These are phyloP conservation scores for Cyclotella kingstonii DNA, from an alignment of 108 stramenopile genomes.

Conservation along the genomic window DNA sequence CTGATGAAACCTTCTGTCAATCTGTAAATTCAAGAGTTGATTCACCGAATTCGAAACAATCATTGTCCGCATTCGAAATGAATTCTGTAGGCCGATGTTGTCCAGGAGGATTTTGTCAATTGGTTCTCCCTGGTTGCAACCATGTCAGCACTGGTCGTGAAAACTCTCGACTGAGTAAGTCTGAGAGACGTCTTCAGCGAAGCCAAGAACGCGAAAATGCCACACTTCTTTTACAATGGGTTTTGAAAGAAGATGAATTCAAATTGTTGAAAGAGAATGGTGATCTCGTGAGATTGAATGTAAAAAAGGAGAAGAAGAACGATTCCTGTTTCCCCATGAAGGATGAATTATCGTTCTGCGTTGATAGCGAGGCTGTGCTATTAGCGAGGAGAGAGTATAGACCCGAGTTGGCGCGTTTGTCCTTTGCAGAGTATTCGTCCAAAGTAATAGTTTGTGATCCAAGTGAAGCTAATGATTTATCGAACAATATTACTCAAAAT, in stretches of 20 bases:
- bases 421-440: conserved; percentile 37
- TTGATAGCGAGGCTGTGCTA: conserved; percentile 15
- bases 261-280: conserved; percentile 26
- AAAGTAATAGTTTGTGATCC: not conserved
- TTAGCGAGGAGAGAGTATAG: conserved; percentile 45
- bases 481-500: no score
- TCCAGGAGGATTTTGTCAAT: conserved; percentile 5
- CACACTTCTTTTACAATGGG: conserved; percentile 28
- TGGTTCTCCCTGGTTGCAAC: conserved; percentile 1
- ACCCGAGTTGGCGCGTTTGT: conserved; percentile 41
- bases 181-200: conserved; percentile 32
- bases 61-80: no score
- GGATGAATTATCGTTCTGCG: conserved; percentile 13
- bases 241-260: conserved; percentile 40
- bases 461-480: conserved; percentile 6
- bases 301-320: not conserved
- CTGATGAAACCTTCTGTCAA: no score
- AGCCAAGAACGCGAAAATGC: conserved; percentile 34
- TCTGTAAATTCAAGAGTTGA: no score
- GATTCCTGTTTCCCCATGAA: no score
- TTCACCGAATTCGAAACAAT: no score
- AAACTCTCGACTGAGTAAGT: conserved; percentile 27
- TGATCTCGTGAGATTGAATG: conserved; percentile 37
- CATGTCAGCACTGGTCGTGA: not conserved
- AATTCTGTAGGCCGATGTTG: no score